A percentile compares a stretch with the other conserved stretches of the same genome.
Evolutionary conservation across 2,329 filamentous ascomycete species (phyloP).

Genomic region (Aspergillus sp.): DNA sequence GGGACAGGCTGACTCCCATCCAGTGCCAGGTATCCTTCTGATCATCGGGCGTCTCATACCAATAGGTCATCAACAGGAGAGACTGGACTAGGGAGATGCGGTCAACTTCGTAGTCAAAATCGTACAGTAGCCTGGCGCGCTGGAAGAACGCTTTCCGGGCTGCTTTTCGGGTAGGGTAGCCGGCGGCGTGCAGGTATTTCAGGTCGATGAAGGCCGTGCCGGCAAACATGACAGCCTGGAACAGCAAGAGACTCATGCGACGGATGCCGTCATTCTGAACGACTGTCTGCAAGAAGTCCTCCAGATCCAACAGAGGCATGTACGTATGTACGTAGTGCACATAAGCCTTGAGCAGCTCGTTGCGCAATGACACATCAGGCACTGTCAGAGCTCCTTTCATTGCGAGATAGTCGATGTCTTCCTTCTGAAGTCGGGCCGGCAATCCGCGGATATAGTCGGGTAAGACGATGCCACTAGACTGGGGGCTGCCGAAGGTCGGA

Average conservation of each 20-base stretch:
- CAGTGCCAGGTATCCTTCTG: slow-evolving; percentile 98
- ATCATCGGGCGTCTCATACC: slow-evolving; percentile 96
- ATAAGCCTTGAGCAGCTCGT: slow-evolving; percentile 80
- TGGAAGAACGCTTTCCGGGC: slow-evolving; percentile 89
- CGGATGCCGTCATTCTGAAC: slow-evolving; percentile 70
- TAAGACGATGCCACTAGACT: slow-evolving; percentile 53
- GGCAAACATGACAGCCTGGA: slow-evolving; percentile 94
- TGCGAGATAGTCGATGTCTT: slow-evolving; percentile 82
- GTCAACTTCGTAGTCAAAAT: slow-evolving; percentile 93
- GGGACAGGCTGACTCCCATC: slow-evolving; percentile 94
- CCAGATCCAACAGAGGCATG: slow-evolving; percentile 80
- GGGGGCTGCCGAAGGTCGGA: slow-evolving; percentile 55
- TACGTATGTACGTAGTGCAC: slow-evolving; percentile 91
- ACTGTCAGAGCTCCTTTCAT: slow-evolving; percentile 83
- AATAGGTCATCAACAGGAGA: slow-evolving; percentile 90
- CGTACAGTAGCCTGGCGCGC: slow-evolving; percentile 86
- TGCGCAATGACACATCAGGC: slow-evolving; percentile 71
- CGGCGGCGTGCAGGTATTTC: slow-evolving; percentile 73
- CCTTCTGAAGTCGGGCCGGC: slow-evolving; percentile 73
- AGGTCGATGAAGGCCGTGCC: slow-evolving; percentile 87
- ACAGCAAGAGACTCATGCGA: slow-evolving; percentile 81
- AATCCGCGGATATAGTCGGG: slow-evolving; percentile 78
- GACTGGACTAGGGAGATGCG: slow-evolving; percentile 87
- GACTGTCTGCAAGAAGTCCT: slow-evolving; percentile 62
- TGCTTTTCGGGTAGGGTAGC: slow-evolving; percentile 76